Percentiles rank a stretch among this genome's conserved stretches.
phyloP scores from a whole-genome alignment of 306 rosid species.

The Quercus agrifolia region DNA sequence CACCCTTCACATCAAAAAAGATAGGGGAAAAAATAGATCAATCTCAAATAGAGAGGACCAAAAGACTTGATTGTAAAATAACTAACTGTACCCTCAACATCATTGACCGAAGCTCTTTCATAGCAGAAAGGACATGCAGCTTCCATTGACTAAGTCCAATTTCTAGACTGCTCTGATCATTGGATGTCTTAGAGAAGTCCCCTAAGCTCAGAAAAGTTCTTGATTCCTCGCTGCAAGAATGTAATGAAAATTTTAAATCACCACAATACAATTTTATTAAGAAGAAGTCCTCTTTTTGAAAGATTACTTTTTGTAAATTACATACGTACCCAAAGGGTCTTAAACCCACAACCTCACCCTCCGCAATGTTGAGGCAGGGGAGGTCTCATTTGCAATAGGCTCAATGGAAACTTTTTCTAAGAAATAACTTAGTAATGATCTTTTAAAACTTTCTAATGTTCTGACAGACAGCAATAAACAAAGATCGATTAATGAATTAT shows the following conservation, averaged over 20 bases:
- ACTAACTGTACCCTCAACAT: constrained; percentile 56
- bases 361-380: not conserved
- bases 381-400: not conserved
- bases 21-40: constrained; percentile 18
- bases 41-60: constrained; percentile 9
- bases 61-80: not conserved
- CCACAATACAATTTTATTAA: not conserved
- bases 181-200: constrained; percentile 33
- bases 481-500: not conserved
- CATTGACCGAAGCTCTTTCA: constrained; percentile 63
- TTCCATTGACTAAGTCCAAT: constrained; percentile 73
- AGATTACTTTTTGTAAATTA: not conserved
- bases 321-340: not conserved
- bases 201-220: constrained; percentile 30
- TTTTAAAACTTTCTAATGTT: not conserved
- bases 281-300: not conserved
- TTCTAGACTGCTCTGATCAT: constrained; percentile 52
- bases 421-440: not conserved
- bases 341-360: not conserved
- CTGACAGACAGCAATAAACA: not conserved
- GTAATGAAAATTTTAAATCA: constrained; percentile 23
- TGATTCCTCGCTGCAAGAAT: constrained; percentile 57
- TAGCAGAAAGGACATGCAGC: constrained; percentile 52
- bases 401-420: not conserved
- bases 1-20: constrained; percentile 53